Conservation (phyloP, 345 rosid species). For the Aquilaria malaccensis region DNA sequence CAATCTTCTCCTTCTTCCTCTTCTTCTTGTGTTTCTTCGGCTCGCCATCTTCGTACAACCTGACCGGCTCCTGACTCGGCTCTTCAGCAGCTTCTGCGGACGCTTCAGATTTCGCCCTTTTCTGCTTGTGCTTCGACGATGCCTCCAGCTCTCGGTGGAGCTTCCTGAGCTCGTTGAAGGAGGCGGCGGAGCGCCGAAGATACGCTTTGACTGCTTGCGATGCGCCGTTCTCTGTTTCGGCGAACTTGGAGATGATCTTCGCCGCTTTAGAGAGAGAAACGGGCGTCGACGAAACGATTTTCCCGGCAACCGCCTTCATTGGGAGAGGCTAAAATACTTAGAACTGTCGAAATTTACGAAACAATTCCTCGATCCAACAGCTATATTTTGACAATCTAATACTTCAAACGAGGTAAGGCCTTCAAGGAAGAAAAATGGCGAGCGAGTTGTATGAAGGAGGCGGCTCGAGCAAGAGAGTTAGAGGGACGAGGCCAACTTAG, state of each 20-base stretch:
- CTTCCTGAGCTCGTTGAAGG: constrained; percentile 14
- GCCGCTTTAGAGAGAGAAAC: constrained; percentile 11
- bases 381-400: no score
- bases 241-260: constrained; percentile 8
- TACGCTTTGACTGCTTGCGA: constrained; percentile 13
- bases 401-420: no score
- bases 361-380: no score
- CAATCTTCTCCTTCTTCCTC: constrained; percentile 5
- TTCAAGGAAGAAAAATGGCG: no score
- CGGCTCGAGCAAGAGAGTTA: no score
- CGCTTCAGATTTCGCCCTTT: constrained; percentile 4
- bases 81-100: constrained; percentile 1
- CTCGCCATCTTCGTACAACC: background rate
- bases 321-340: background rate
- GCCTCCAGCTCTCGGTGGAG: constrained; percentile 7
- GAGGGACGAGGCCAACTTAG: no score
- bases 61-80: constrained; percentile 8
- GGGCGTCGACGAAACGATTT: constrained; percentile 8
- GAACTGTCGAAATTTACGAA: no score
- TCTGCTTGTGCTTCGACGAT: constrained; percentile 6
- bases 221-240: constrained; percentile 10
- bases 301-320: constrained; percentile 13
- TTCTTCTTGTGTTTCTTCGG: constrained; percentile 1
- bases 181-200: constrained; percentile 8
- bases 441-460: no score